Base-by-base conservation (phyloP, 2,329 filamentous ascomycete species). In the Penicillium sp. region DNA sequence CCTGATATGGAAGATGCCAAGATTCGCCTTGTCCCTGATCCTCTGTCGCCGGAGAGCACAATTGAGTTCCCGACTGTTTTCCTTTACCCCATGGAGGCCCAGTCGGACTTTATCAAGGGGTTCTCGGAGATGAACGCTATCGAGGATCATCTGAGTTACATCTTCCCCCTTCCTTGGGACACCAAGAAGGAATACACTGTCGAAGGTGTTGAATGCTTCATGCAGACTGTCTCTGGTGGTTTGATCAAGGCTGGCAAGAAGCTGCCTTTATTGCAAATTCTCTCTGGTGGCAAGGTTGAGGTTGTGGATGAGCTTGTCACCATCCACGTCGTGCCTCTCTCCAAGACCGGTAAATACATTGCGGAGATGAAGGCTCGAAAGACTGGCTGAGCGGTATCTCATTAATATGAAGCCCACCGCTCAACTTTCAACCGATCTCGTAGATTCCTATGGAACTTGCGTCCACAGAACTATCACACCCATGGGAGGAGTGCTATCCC, bases 121-220 rank as follows among this genome's bases (percentile, higher is more conserved):
- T 94, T 96, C 66, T 81, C 82, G 50, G 94, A 97, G 79, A 85
- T 82, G 57, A 86, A 94, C 64, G 82, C 82, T 16, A 79, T 97
- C 29, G 81, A 81, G 8, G 86, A 93, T 62, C 92, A 97, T 73
- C 79, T 99, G 48, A 80, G 81, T 4, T 96, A 97, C 68, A 87
- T 97, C 10, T 84, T 99, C 56, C 93, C 92, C 2, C 74, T 92
- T 66, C 91, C 92, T 13, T 99, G 94, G 94, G 94, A 97, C 66
- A 68, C 73, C 16, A 77, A 81, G 58, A 75, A 81, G 2, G 85
- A 85, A 66, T 97, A 96, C 73, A 82, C 78, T 1, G 65, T 81
- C 1, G 79, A 79, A 0, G 79, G 75, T 1, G 90, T 96, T 5
- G 92, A 96, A 64, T 94, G 90, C 68, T 97, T 90, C 73, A 88